Evolutionary conservation across 1,284 basidiomycete species (phyloP).

Genomic region (Boletus smithii): DNA sequence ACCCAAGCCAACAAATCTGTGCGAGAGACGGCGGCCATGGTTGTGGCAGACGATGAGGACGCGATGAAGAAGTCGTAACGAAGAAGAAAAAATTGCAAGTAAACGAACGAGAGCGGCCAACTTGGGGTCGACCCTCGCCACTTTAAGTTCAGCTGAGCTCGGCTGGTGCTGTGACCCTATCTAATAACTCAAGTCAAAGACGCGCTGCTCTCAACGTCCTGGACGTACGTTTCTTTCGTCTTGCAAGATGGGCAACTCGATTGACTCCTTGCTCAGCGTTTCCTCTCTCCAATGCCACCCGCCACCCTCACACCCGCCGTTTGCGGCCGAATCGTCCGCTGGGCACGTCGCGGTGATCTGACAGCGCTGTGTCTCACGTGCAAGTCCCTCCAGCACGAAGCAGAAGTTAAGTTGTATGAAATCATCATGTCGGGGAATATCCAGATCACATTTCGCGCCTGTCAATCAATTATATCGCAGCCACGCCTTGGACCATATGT

Average conservation of each 20-base stretch:
- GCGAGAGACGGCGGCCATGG: conserved; percentile 50
- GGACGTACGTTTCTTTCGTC: too few relatives aligned
- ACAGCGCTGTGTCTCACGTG: conserved; percentile 27
- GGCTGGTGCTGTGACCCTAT: too few relatives aligned
- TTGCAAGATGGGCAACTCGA: too few relatives aligned
- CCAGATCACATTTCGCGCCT: conserved; percentile 27
- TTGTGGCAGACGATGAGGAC: conserved; percentile 6
- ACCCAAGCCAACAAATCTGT: conserved; percentile 92
- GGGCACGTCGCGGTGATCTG: conserved; percentile 30
- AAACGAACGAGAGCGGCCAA: too few relatives aligned
- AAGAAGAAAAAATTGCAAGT: too few relatives aligned
- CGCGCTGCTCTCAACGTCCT: too few relatives aligned
- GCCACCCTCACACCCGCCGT: conserved; percentile 6
- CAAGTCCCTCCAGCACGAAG: conserved; percentile 27
- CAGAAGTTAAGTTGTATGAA: conserved; percentile 32
- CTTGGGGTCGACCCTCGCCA: too few relatives aligned
- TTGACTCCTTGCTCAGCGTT: too few relatives aligned
- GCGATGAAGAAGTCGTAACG: too few relatives aligned
- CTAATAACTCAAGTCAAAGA: too few relatives aligned
- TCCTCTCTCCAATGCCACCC: too few relatives aligned
- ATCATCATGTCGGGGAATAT: conserved; percentile 22
- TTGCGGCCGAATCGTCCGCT: conserved; percentile 26
- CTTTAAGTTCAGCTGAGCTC: too few relatives aligned
- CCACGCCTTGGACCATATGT: conserved; percentile 27
- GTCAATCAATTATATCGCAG: conserved; percentile 27